Conservation (phyloP, 2,329 filamentous ascomycete genomes). For the Scolecobasidium constrictum region DNA sequence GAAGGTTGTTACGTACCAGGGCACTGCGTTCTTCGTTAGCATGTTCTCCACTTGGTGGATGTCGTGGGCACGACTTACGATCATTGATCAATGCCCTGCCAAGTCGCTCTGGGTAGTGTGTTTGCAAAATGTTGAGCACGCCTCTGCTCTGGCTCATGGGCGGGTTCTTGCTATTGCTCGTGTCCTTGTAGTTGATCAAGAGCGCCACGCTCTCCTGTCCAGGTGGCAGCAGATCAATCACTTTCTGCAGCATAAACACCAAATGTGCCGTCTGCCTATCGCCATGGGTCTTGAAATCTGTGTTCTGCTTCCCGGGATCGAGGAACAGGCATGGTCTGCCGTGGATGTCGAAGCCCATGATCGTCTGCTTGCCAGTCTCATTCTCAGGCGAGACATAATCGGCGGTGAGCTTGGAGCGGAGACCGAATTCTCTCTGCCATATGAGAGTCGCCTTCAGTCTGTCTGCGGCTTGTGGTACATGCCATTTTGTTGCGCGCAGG, state of each 20-base stretch:
- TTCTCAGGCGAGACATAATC: conserved; percentile 91
- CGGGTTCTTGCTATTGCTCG: conserved; percentile 64
- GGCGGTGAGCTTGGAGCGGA: conserved; percentile 59
- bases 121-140: conserved; percentile 84
- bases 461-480: conserved; percentile 60
- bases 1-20: conserved; percentile 85
- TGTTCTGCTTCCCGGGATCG: conserved; percentile 85
- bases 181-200: conserved; percentile 83
- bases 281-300: conserved; percentile 58
- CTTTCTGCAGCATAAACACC: conserved; percentile 89
- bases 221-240: conserved; percentile 76
- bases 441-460: conserved; percentile 71
- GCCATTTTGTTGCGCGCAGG: conserved; percentile 88
- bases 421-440: conserved; percentile 86
- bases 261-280: conserved; percentile 86
- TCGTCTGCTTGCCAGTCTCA: conserved; percentile 89
- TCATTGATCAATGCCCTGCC: conserved; percentile 86
- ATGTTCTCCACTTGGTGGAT: background rate
- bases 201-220: conserved; percentile 80
- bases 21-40: conserved; percentile 45
- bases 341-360: conserved; percentile 77
- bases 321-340: conserved; percentile 86
- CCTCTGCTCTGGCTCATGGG: conserved; percentile 66
- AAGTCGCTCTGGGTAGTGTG: conserved; percentile 87
- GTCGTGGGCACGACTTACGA: conserved; percentile 43